Evolutionary conservation across 805 yeast species (phyloP).

Genomic region (Torulaspora gathmanii): DNA sequence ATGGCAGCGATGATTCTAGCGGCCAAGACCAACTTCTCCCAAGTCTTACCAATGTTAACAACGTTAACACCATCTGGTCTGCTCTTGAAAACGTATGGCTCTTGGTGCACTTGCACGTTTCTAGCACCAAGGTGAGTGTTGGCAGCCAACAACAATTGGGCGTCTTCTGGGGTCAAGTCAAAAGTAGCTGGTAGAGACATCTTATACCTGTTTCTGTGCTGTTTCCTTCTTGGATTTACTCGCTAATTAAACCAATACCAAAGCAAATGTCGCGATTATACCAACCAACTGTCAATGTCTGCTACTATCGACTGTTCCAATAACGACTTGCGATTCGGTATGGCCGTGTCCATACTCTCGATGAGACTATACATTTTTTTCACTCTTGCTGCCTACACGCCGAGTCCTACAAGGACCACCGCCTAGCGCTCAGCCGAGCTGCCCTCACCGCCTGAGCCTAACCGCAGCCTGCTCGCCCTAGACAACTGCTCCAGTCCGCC

Average conservation of each 20-base stretch:
- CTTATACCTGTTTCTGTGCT: constrained; percentile 32
- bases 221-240: constrained; percentile 22
- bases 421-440: constrained; percentile 1
- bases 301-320: constrained; percentile 7
- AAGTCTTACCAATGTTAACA: constrained; percentile 97
- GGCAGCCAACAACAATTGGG: constrained; percentile 98
- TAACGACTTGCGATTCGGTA: constrained; percentile 1
- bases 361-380: constrained; percentile 1
- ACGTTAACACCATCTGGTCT: constrained; percentile 99
- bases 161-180: constrained; percentile 95
- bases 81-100: constrained; percentile 94
- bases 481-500: background rate
- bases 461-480: background rate
- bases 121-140: constrained; percentile 99
- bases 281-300: constrained; percentile 6
- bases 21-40: constrained; percentile 96
- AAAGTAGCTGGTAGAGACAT: constrained; percentile 86
- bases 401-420: background rate
- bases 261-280: constrained; percentile 5
- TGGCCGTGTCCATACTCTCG: constrained; percentile 1
- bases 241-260: constrained; percentile 5
- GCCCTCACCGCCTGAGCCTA: background rate
- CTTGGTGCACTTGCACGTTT: constrained; percentile 99
- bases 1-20: constrained; percentile 99
- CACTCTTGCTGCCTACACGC: background rate